Conservation (phyloP, 202 grass and related monocot species). For the Sporobolus alterniflorus region DNA sequence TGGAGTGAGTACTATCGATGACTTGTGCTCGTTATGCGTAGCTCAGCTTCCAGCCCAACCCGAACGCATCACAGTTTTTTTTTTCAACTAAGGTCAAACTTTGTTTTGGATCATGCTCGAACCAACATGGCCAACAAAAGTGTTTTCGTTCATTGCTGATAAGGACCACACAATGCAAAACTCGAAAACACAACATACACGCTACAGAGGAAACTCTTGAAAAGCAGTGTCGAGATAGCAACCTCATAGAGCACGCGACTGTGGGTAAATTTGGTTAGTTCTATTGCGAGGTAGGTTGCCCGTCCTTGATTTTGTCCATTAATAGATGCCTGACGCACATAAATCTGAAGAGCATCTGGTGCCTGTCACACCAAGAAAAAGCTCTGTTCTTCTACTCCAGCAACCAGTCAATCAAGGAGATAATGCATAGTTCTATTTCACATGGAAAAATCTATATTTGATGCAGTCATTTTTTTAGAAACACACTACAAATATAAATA, state of each 20-base stretch:
- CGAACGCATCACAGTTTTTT: too few species aligned
- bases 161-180: too few species aligned
- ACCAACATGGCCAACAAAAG: too few species aligned
- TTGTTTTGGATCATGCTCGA: too few species aligned
- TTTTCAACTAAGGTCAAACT: too few species aligned
- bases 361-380: background rate
- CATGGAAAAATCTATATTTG: background rate
- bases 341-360: slow-evolving; percentile 9
- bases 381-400: background rate
- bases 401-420: background rate
- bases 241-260: background rate
- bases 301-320: background rate
- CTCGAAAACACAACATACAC: too few species aligned
- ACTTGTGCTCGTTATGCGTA: too few species aligned
- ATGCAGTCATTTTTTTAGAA: background rate
- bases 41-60: too few species aligned
- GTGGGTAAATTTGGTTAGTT: background rate
- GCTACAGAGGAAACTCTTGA: background rate
- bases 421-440: background rate
- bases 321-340: background rate
- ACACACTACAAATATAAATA: too few species aligned
- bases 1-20: too few species aligned
- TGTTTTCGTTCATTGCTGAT: too few species aligned
- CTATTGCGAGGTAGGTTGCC: too few species aligned
- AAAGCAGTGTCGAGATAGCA: background rate